Conservation (phyloP, 2,329 filamentous ascomycete genomes). For the Ilyonectria sp. region DNA sequence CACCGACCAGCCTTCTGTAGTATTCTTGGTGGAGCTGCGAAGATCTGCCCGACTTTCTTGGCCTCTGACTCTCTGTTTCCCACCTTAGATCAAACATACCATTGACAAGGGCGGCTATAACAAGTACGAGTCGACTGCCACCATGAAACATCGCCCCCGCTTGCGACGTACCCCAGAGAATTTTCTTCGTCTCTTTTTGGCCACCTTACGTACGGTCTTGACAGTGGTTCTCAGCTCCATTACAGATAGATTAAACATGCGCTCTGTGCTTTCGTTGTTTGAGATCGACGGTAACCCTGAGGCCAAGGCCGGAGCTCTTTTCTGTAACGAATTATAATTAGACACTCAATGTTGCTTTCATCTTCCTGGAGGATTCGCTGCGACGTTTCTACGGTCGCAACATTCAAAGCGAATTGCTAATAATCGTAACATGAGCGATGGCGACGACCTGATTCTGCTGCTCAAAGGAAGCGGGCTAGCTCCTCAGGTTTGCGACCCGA, state of each 20-base stretch:
- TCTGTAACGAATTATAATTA: not conserved
- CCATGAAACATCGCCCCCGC: conserved; percentile 30
- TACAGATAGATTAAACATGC: conserved; percentile 35
- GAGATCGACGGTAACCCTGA: conserved; percentile 16
- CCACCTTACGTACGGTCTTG: conserved; percentile 24
- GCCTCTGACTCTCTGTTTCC: conserved; percentile 18
- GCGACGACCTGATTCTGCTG: not conserved
- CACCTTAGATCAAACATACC: conserved; percentile 33
- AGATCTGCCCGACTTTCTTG: conserved; percentile 27
- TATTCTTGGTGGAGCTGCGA: conserved; percentile 18
- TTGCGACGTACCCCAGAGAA: conserved; percentile 20
- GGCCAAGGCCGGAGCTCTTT: conserved; percentile 15
- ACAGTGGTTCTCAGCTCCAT: conserved; percentile 32
- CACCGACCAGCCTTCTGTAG: conserved; percentile 16
- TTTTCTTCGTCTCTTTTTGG: conserved; percentile 31
- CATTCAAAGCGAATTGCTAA: not conserved
- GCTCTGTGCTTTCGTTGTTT: conserved; percentile 8
- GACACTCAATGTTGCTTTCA: not conserved
- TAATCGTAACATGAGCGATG: not conserved
- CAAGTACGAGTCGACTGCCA: conserved; percentile 26
- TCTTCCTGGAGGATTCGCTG: not conserved
- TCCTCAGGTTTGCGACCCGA: not conserved
- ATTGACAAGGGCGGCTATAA: conserved; percentile 31
- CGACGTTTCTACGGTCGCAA: not conserved
- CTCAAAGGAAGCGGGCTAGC: not conserved